Percentiles rank a stretch among this genome's conserved stretches.
Conservation (phyloP, 2,329 filamentous ascomycete species). For the Zymoseptoria ardabiliae region DNA sequence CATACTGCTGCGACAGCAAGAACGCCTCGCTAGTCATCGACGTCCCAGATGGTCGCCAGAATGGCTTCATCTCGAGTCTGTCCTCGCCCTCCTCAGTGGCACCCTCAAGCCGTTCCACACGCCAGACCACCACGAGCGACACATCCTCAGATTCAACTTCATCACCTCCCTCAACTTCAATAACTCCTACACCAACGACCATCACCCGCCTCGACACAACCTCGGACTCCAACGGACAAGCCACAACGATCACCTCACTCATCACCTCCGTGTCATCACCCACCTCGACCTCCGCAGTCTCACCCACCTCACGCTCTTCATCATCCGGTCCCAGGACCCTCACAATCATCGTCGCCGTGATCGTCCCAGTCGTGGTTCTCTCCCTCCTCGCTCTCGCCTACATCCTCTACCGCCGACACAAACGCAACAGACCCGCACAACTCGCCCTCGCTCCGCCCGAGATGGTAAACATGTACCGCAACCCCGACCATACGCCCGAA, state of each 20-base stretch:
- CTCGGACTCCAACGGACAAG: conserved; percentile 2
- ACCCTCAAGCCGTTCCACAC: not conserved
- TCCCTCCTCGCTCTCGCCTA: not conserved
- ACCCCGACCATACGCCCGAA: conserved; percentile 7
- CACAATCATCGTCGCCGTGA: conserved; percentile 6
- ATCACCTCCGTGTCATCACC: not conserved
- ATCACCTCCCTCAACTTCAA: not conserved
- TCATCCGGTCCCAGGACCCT: not conserved
- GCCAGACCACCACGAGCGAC: not conserved
- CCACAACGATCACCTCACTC: conserved; percentile 4
- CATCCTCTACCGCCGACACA: conserved; percentile 7
- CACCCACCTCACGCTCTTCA: not conserved
- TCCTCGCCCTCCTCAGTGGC: conserved; percentile 5
- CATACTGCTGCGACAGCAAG: conserved; percentile 14
- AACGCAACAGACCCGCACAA: not conserved
- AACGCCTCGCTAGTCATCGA: conserved; percentile 13
- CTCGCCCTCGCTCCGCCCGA: conserved; percentile 7
- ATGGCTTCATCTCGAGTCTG: conserved; percentile 16
- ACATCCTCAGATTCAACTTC: not conserved
- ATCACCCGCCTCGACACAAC: conserved; percentile 2
- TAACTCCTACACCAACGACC: not conserved
- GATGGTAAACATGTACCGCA: conserved; percentile 10
- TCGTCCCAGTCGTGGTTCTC: conserved; percentile 3
- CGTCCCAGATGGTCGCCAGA: conserved; percentile 8
- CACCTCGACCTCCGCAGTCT: not conserved